phyloP scores from a whole-genome alignment of 768 basidiomycete species.

The Cystobasidium ongulense region DNA sequence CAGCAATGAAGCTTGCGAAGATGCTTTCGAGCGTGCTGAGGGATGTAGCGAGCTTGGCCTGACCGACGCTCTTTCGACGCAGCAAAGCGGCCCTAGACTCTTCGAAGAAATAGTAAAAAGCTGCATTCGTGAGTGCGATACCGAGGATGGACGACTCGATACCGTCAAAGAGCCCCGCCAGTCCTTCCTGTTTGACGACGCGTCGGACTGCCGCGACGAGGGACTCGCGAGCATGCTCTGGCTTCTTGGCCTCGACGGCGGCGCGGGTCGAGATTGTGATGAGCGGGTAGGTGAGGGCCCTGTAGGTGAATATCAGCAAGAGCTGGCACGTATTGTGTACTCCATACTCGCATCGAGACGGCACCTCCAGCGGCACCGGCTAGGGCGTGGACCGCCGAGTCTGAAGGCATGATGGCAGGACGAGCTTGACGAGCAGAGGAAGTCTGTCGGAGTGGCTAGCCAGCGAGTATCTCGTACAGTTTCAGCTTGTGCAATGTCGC shows the following conservation, averaged over 20 bases:
- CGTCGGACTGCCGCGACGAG: conserved; percentile 67
- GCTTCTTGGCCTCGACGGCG: conserved; percentile 73
- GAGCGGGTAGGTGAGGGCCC: conserved; percentile 53
- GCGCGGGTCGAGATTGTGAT: conserved; percentile 86
- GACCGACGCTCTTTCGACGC: conserved; percentile 33
- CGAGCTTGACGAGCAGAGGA: too few relatives aligned
- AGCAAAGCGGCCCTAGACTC: conserved; percentile 45
- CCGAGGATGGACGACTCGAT: conserved; percentile 75
- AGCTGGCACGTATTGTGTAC: not conserved
- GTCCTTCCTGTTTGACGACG: conserved; percentile 73
- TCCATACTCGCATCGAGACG: conserved; percentile 74
- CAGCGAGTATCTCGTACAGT: too few relatives aligned
- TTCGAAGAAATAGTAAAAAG: conserved; percentile 41
- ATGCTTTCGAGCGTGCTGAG: conserved; percentile 82
- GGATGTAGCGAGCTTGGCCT: conserved; percentile 14
- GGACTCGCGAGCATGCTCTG: conserved; percentile 57
- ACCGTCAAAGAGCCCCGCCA: conserved; percentile 77
- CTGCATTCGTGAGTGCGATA: conserved; percentile 75
- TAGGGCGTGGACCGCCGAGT: conserved; percentile 74
- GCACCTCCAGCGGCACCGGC: conserved; percentile 88
- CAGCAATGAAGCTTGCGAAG: conserved; percentile 75
- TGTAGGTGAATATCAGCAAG: not conserved
- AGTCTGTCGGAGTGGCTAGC: too few relatives aligned
- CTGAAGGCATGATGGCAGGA: conserved; percentile 42
- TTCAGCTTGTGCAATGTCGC: too few relatives aligned